A percentile compares a stretch with the other conserved stretches of the same genome.
phyloP scores from a whole-genome alignment of 176 grass and related monocot genomes.

The Oryza meyeriana region DNA sequence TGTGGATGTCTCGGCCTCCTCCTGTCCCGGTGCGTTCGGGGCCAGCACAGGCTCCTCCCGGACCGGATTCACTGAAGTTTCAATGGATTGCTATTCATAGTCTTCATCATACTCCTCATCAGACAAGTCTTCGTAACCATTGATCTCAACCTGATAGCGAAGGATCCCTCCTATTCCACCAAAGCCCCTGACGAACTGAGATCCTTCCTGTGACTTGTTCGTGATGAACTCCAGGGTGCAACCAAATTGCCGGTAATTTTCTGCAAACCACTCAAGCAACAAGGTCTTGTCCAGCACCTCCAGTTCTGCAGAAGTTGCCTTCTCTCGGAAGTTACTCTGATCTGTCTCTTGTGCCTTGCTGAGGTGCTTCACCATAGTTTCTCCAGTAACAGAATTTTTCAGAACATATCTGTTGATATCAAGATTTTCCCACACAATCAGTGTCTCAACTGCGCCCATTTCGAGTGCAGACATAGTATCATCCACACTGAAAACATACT shows the following conservation, averaged over 20 bases:
- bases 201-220: conserved; percentile 30
- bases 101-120: conserved; percentile 34
- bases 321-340: conserved; percentile 29
- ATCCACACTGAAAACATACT: conserved; percentile 43
- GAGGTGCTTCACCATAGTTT: conserved; percentile 8
- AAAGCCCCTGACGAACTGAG: conserved; percentile 32
- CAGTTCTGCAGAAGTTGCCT: conserved; percentile 13
- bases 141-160: conserved; percentile 26
- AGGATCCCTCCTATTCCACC: conserved; percentile 40
- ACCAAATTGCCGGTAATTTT: conserved; percentile 27
- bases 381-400: conserved; percentile 14
- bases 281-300: conserved; percentile 22
- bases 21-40: not conserved
- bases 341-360: conserved; percentile 35
- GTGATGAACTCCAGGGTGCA: conserved; percentile 35
- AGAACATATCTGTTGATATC: conserved; percentile 19
- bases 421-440: conserved; percentile 43
- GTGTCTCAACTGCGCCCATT: conserved; percentile 26
- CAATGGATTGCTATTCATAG: conserved; percentile 42
- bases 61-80: conserved; percentile 28
- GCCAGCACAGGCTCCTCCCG: conserved; percentile 33
- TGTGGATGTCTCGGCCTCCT: conserved; percentile 13
- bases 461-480: conserved; percentile 38
- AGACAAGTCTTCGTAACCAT: conserved; percentile 22
- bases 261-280: conserved; percentile 32